Evolutionary conservation across 495 filamentous ascomycete genomes (phyloP).

Genomic region (Thozetella sp.): DNA sequence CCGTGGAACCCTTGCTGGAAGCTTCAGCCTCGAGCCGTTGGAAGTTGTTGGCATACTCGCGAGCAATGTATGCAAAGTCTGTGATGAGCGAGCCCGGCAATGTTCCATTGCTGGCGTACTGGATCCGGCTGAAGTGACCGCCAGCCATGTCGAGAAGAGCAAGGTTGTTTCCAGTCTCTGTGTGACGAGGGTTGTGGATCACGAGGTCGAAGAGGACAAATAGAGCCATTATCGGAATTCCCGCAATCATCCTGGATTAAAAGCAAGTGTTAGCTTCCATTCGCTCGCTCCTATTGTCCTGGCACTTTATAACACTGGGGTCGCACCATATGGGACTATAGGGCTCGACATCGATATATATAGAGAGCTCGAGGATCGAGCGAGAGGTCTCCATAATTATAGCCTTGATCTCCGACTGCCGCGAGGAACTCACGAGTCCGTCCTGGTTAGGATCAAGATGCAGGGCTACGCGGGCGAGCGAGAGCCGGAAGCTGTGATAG

Average conservation of each 20-base stretch:
- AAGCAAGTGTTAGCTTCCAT: background rate
- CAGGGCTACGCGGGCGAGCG: constrained; percentile 27
- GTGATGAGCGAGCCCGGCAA: constrained; percentile 26
- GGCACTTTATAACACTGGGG: background rate
- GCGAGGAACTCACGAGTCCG: constrained; percentile 10
- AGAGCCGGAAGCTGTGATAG: constrained; percentile 30
- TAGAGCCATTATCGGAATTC: constrained; percentile 31
- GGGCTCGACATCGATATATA: constrained; percentile 30
- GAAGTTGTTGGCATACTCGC: constrained; percentile 27
- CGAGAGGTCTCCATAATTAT: constrained; percentile 22
- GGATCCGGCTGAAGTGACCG: constrained; percentile 32
- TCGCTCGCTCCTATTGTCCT: background rate
- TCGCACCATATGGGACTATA: constrained; percentile 32
- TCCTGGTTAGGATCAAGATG: constrained; percentile 18
- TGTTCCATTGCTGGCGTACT: constrained; percentile 29
- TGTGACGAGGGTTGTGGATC: constrained; percentile 36
- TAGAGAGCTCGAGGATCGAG: constrained; percentile 29
- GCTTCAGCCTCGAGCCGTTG: constrained; percentile 7
- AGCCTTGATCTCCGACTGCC: constrained; percentile 12
- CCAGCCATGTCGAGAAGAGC: constrained; percentile 28
- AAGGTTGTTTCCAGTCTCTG: constrained; percentile 34
- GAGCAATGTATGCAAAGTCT: constrained; percentile 32
- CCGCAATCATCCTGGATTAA: constrained; percentile 7
- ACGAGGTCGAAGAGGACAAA: constrained; percentile 43
- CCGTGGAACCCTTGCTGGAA: background rate